Evolutionary conservation across 169 alveolate species (phyloP).

Genomic region (Eimeria tenella): DNA sequence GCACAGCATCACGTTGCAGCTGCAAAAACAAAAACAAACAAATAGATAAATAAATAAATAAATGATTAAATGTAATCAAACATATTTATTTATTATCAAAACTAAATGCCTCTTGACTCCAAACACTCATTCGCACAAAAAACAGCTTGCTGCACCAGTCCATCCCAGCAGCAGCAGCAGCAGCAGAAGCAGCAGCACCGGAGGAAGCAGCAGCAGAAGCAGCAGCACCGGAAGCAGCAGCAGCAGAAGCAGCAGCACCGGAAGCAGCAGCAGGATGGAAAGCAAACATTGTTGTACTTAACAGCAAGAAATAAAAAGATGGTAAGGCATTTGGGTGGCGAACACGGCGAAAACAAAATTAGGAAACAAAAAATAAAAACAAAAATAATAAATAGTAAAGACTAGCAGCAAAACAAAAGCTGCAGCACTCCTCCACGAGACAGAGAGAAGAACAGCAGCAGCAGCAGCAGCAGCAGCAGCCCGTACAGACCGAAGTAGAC

Average conservation of each 20-base stretch:
- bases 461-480: neutral
- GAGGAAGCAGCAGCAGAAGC: neutral
- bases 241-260: no score
- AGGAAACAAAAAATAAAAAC: neutral
- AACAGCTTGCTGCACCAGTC: no score
- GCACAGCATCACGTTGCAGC: slow-evolving; percentile 86
- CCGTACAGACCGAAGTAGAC: neutral
- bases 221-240: no score
- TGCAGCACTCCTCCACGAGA: no score
- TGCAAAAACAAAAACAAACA: slow-evolving; percentile 38
- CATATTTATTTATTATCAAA: no score
- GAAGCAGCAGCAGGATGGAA: neutral
- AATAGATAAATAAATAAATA: neutral
- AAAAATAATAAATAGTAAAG: neutral
- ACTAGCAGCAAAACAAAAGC: neutral
- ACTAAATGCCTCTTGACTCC: no score
- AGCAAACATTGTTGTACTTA: neutral
- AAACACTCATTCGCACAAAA: no score
- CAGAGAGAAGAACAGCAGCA: neutral
- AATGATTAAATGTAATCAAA: no score
- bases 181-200: no score
- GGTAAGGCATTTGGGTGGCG: slow-evolving; percentile 35
- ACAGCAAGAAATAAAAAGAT: neutral
- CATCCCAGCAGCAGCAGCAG: no score
- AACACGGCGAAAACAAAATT: neutral